These are phyloP conservation scores for Aspergillus baeticus DNA, from an alignment of 495 filamentous ascomycete species.

Conservation along the genomic window DNA sequence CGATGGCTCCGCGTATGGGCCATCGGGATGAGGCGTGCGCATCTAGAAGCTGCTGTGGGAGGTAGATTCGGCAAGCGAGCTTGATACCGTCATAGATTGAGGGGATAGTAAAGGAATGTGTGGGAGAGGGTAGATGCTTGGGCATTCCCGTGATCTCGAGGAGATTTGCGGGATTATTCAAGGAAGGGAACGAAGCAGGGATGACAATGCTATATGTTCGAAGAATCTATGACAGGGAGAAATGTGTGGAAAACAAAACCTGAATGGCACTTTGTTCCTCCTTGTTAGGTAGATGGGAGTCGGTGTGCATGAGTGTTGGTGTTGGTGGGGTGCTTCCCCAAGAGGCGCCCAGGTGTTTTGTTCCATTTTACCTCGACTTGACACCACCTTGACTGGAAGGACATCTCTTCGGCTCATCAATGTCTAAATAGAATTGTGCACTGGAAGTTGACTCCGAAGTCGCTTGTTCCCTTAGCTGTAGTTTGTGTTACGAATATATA, in stretches of 20 bases:
- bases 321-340: too few species aligned
- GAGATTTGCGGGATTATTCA: background rate
- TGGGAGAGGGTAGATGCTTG: conserved; percentile 48
- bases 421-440: too few species aligned
- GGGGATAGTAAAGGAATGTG: conserved; percentile 73
- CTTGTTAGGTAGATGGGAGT: background rate
- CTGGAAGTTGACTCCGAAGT: too few species aligned
- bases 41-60: conserved; percentile 47
- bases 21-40: conserved; percentile 29
- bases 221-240: background rate
- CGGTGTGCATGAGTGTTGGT: background rate
- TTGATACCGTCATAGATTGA: conserved; percentile 74
- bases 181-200: background rate
- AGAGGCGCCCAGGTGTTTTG: too few species aligned
- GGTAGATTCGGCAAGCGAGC: conserved; percentile 80
- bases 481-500: too few species aligned
- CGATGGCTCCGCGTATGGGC: conserved; percentile 62
- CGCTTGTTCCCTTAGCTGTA: too few species aligned
- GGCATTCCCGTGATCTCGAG: conserved; percentile 1
- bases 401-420: too few species aligned
- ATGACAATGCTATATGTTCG: background rate
- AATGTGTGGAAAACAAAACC: background rate
- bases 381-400: too few species aligned
- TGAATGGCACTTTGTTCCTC: too few species aligned
- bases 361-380: too few species aligned